phyloP scores from a whole-genome alignment of 2,329 filamentous ascomycete species.

The Aspergillus hiratsukae region DNA sequence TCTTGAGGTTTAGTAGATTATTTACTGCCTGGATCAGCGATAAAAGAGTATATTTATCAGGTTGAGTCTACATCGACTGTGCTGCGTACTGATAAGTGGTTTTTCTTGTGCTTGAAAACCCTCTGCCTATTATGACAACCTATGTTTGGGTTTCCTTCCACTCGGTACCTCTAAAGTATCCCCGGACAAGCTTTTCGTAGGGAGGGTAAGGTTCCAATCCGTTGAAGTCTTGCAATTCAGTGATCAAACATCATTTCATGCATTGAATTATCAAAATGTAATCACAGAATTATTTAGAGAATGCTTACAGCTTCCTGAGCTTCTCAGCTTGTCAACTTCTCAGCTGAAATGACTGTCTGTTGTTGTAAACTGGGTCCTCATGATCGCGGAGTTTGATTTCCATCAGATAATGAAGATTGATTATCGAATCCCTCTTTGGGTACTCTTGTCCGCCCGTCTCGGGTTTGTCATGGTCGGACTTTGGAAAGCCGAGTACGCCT shows the following conservation, averaged over 20 bases:
- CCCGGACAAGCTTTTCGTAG: not conserved
- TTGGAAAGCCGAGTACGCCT: not conserved
- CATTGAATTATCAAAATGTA: not conserved
- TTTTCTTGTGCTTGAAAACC: not conserved
- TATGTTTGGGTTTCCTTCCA: not conserved
- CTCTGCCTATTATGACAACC: not conserved
- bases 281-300: not conserved
- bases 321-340: not conserved
- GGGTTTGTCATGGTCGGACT: not conserved
- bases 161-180: not conserved
- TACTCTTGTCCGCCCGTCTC: not conserved
- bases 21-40: not conserved
- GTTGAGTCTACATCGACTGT: not conserved
- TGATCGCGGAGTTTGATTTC: not conserved
- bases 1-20: not conserved
- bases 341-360: not conserved
- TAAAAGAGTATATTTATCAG: not conserved
- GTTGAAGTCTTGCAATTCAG: not conserved
- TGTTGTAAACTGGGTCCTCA: not conserved
- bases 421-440: not conserved
- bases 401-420: not conserved
- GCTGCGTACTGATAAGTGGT: not conserved
- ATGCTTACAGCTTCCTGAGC: not conserved
- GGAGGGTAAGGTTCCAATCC: not conserved
- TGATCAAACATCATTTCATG: not conserved